Conservation (phyloP, 116 monocot genomes). For the Thalassia testudinum region DNA sequence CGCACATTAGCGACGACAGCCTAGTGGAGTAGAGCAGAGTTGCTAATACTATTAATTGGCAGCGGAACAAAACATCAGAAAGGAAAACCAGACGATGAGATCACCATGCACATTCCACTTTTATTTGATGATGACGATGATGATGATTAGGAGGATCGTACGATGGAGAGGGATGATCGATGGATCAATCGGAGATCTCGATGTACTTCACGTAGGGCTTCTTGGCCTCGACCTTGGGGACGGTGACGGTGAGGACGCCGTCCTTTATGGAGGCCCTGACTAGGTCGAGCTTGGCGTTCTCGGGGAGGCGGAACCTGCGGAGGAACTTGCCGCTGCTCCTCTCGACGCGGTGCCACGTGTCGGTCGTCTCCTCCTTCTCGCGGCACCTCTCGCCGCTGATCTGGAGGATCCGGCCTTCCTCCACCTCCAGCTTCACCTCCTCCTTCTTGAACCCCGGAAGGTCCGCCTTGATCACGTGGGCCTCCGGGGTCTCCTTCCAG, state of each 20-base stretch:
- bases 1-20: no score
- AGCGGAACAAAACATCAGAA: no score
- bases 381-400: constrained; percentile 8
- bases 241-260: constrained; percentile 7
- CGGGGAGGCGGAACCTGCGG: constrained; percentile 1
- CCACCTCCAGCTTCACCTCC: constrained; percentile 10
- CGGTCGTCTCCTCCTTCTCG: constrained; percentile 5
- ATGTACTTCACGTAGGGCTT: constrained; percentile 6
- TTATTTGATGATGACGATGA: no score
- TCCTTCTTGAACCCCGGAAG: constrained; percentile 4
- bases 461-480: constrained; percentile 8
- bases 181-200: no score
- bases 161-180: no score
- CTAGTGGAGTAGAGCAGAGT: no score
- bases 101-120: no score
- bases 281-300: constrained; percentile 7
- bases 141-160: no score
- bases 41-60: no score
- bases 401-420: constrained; percentile 12
- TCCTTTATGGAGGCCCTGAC: constrained; percentile 8
- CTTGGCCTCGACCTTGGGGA: constrained; percentile 5
- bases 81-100: no score
- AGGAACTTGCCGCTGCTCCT: constrained; percentile 11
- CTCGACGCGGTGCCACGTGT: constrained; percentile 10
- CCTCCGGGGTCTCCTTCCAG: constrained; percentile 10